Percentiles rank a stretch among this genome's conserved stretches.
Conservation (phyloP, 2,329 filamentous ascomycete genomes). For the Cryphonectria parasitica region DNA sequence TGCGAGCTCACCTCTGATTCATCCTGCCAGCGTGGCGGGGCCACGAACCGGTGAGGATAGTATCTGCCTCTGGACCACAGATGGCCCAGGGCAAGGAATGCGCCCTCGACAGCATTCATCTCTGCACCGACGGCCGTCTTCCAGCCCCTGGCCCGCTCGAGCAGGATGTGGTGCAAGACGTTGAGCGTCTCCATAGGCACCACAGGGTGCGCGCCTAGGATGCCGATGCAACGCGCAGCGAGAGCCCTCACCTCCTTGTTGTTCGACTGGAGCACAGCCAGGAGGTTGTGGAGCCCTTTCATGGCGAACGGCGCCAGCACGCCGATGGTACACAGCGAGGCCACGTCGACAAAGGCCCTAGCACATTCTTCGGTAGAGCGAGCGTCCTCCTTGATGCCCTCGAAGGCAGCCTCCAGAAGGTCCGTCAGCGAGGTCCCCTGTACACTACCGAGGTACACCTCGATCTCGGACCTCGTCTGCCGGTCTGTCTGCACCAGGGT, state of each 20-base stretch:
- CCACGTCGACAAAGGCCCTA: conserved; percentile 57
- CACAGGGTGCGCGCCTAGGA: conserved; percentile 70
- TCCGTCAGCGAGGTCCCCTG: conserved; percentile 45
- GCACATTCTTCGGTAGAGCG: conserved; percentile 52
- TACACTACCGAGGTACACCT: conserved; percentile 52
- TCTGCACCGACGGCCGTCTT: conserved; percentile 49
- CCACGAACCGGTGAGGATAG: conserved; percentile 38
- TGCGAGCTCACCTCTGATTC: conserved; percentile 4
- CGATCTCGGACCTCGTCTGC: conserved; percentile 62
- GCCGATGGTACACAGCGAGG: conserved; percentile 48
- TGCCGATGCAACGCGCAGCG: conserved; percentile 73
- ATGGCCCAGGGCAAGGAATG: conserved; percentile 49
- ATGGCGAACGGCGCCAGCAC: conserved; percentile 48
- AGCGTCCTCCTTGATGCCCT: conserved; percentile 55
- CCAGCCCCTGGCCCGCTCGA: conserved; percentile 61
- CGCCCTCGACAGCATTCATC: conserved; percentile 52
- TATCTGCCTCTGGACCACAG: conserved; percentile 50
- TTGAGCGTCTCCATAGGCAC: conserved; percentile 22
- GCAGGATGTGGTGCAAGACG: conserved; percentile 43
- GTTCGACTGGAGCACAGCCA: conserved; percentile 70
- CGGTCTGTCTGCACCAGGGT: conserved; percentile 72
- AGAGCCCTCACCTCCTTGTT: conserved; percentile 68
- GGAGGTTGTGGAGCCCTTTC: conserved; percentile 54
- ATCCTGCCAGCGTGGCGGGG: too few relatives aligned
- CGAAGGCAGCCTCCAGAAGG: conserved; percentile 59